Base-by-base conservation (phyloP, 2,329 filamentous ascomycete genomes). In the Nectriaceae sp. region DNA sequence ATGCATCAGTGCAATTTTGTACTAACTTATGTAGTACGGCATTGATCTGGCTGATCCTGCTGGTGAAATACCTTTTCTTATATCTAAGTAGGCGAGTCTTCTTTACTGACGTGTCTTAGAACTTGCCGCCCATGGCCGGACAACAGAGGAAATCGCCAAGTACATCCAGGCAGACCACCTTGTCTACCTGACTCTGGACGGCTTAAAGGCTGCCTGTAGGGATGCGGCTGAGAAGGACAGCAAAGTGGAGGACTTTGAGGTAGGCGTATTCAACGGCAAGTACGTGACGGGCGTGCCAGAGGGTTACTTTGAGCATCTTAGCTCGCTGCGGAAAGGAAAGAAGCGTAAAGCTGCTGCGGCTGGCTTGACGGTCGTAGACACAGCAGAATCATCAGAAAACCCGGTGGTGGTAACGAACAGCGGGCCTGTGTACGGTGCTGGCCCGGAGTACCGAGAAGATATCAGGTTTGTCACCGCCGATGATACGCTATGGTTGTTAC, bases 191-290 rank as follows among this genome's bases (percentile, higher is more conserved):
- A 22, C 26, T 29, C 13, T 96, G 2, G 78, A 82, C 5, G 90
- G 94, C 62, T 76, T 96, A n/a, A 85, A 87, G 64, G 82, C 78
- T 36, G 83, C 90, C 1, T 96, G 90, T 64, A 79, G 83, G 2
- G 84, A 89, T 56, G 78, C 88, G 5, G 83, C 82, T 53, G 79
- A 83, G 44, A 71, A 79, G 47, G 71, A 79, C 53, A 70, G 73
- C 19, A 66, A 66, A 24, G 59, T 79, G 62, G 76, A 75, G 10
- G 75, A 86, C 47, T 96, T 96, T 56, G 91, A 96, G 67, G 86
- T 94, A 10, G 91, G 91, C 44, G 90, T 96, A 11, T 96, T 96
- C 74, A 91, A 86, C 62, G 91, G 91, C 40, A 83, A 84, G 56
- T 96, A 96, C 69, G 78, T 89, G 51, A 96, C 91, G 0, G 83